Evolutionary conservation across 2,329 filamentous ascomycete genomes (phyloP).

Genomic region (Xylariomycetidae sp.): DNA sequence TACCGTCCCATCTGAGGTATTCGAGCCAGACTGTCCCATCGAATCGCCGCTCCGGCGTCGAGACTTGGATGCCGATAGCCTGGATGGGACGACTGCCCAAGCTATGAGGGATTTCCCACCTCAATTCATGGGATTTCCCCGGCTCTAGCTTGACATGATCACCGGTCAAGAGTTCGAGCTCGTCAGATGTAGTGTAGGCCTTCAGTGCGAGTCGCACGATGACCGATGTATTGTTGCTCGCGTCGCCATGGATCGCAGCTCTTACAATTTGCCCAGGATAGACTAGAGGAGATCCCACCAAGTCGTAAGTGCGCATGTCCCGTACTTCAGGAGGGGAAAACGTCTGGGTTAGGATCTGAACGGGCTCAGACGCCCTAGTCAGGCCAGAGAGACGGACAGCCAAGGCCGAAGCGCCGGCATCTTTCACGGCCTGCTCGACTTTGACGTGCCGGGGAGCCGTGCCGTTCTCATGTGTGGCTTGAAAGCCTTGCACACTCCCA

Average conservation of each 20-base stretch:
- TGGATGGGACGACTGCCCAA: conserved; percentile 21
- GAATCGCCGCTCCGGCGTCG: neutral
- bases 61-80: conserved; percentile 17
- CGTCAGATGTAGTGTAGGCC: conserved; percentile 7
- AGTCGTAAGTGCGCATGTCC: conserved; percentile 15
- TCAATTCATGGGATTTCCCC: conserved; percentile 4
- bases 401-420: neutral
- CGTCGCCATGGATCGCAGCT: conserved; percentile 9
- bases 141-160: conserved; percentile 2
- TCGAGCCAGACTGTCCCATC: conserved; percentile 16
- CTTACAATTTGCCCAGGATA: conserved; percentile 23
- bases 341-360: conserved; percentile 19
- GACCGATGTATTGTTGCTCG: neutral
- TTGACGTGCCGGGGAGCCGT: neutral
- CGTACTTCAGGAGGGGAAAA: conserved; percentile 20
- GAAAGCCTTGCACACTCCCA: conserved; percentile 32
- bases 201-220: conserved; percentile 6
- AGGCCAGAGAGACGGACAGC: conserved; percentile 6
- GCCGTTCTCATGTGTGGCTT: neutral
- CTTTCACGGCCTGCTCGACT: conserved; percentile 4
- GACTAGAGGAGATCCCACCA: conserved; percentile 22
- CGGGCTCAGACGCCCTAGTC: neutral
- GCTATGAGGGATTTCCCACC: conserved; percentile 18
- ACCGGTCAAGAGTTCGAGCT: conserved; percentile 3
- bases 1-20: conserved; percentile 16